A percentile compares a stretch with the other conserved stretches of the same genome.
Conservation (phyloP, 345 rosid genomes). For the Syzygium oleosum region DNA sequence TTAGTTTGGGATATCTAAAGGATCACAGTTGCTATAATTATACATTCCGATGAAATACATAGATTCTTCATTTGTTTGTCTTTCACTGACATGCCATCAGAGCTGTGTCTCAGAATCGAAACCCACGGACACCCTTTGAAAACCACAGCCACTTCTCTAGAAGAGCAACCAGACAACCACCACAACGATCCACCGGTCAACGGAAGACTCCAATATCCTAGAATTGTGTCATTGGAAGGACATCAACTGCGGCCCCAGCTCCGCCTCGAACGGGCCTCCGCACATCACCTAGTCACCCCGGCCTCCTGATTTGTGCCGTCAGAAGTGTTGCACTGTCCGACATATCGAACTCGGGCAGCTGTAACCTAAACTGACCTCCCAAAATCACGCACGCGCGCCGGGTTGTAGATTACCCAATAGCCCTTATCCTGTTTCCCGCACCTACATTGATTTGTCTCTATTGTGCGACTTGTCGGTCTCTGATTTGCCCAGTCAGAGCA, state of each 20-base stretch:
- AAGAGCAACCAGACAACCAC: not conserved
- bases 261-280: not conserved
- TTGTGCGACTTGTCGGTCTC: not conserved
- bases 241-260: not conserved
- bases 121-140: not conserved
- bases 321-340: not conserved
- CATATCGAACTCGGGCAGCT: not conserved
- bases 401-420: not conserved
- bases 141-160: not conserved
- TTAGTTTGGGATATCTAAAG: not conserved
- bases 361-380: not conserved
- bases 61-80: not conserved
- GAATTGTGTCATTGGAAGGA: not conserved
- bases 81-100: not conserved
- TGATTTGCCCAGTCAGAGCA: not conserved
- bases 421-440: not conserved
- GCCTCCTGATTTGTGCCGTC: not conserved
- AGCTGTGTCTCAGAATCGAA: not conserved
- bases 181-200: not conserved
- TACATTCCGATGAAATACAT: not conserved
- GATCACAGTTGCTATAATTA: not conserved
- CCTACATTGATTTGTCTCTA: not conserved
- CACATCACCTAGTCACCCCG: not conserved
- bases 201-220: not conserved
- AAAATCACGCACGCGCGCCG: not conserved